Evolutionary conservation across 2,329 filamentous ascomycete species (phyloP).

Genomic region (Hypoxylon sp.): DNA sequence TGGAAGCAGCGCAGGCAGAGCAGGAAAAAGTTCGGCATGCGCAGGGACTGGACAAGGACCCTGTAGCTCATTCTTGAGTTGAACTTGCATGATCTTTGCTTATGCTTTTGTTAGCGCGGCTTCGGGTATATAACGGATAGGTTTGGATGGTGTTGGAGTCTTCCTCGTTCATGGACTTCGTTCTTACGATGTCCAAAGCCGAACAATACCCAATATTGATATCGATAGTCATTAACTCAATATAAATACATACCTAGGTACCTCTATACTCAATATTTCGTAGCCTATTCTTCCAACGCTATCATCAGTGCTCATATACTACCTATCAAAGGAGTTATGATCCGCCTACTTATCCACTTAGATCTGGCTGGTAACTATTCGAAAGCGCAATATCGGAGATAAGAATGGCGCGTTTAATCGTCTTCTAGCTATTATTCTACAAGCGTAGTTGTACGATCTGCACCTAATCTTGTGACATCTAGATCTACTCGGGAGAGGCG

Average conservation of each 20-base stretch:
- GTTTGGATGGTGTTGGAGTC: background rate
- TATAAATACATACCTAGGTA: too few species aligned
- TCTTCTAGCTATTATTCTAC: too few species aligned
- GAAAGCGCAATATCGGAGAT: too few species aligned
- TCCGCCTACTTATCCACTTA: too few species aligned
- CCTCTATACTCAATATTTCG: background rate
- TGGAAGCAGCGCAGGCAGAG: conserved; percentile 45
- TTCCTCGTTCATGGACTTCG: background rate
- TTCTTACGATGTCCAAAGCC: background rate
- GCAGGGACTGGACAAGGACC: conserved; percentile 44
- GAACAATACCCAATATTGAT: conserved; percentile 8
- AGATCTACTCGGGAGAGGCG: background rate
- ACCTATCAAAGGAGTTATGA: too few species aligned
- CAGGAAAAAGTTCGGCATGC: conserved; percentile 47
- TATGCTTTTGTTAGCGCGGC: background rate
- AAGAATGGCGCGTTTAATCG: too few species aligned
- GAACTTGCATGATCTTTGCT: background rate
- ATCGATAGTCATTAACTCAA: background rate
- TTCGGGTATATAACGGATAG: background rate
- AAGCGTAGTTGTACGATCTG: background rate
- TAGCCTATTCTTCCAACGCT: background rate
- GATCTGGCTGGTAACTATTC: too few species aligned
- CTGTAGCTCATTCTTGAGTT: background rate
- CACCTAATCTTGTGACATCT: background rate
- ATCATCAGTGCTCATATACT: too few species aligned